Conservation (phyloP, 345 rosid species). For the Noccaea bulbosa region DNA sequence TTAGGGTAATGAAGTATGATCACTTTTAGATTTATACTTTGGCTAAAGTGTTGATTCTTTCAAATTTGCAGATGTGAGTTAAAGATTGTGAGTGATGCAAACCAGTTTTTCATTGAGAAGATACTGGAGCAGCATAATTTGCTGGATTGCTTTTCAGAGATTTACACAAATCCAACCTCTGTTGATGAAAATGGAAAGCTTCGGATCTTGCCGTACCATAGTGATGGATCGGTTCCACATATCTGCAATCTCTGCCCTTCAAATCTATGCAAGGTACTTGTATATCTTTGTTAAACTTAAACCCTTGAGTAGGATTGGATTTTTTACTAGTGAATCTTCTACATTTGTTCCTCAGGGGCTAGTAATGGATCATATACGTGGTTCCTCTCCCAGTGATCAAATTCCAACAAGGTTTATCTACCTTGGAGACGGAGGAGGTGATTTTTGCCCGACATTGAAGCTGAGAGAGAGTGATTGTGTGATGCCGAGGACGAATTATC, state of each 20-base stretch:
- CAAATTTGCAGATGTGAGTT: slow-evolving; percentile 65
- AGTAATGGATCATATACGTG: slow-evolving; percentile 57
- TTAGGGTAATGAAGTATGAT: slow-evolving; percentile 52
- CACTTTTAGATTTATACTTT: no score
- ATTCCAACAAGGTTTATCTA: slow-evolving; percentile 53
- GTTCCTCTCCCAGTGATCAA: slow-evolving; percentile 37
- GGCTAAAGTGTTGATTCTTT: slow-evolving; percentile 10
- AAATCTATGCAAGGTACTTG: slow-evolving; percentile 73
- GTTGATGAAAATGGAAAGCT: slow-evolving; percentile 61
- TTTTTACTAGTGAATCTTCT: slow-evolving; percentile 10
- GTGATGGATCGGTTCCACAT: slow-evolving; percentile 51
- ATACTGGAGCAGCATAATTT: slow-evolving; percentile 69
- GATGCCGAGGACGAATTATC: slow-evolving; percentile 76
- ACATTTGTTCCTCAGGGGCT: slow-evolving; percentile 51
- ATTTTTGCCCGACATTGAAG: slow-evolving; percentile 73
- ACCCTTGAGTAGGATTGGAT: slow-evolving; percentile 1
- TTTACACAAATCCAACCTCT: slow-evolving; percentile 59
- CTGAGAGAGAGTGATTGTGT: slow-evolving; percentile 61
- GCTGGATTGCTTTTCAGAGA: slow-evolving; percentile 67
- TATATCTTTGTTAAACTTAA: background rate
- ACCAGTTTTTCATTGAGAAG: slow-evolving; percentile 73
- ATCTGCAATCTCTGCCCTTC: slow-evolving; percentile 67
- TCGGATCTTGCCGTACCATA: slow-evolving; percentile 64
- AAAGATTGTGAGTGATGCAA: slow-evolving; percentile 84
- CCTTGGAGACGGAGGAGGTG: slow-evolving; percentile 89